Base-by-base conservation (phyloP, 2,329 filamentous ascomycete genomes). In the Clarireedia homoeocarpa region DNA sequence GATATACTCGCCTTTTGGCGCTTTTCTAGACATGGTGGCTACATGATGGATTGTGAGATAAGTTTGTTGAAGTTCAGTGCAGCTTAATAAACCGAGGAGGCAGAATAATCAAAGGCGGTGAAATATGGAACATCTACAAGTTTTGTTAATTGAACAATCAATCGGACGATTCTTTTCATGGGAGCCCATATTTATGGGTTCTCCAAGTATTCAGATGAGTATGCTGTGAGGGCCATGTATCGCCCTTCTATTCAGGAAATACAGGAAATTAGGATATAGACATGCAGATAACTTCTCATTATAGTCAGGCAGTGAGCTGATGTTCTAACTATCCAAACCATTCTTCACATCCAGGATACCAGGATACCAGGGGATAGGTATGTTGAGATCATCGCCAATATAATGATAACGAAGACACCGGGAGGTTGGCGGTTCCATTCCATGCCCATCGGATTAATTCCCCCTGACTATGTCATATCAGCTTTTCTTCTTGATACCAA, bases 1-100 rank as follows among this genome's bases (percentile, higher is more conserved):
- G 61, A 99, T 96, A 71, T 96, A 97, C 73, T 96, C 91, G 73
- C 89, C 89, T 73, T 91, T 95, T 9, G 82, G 79, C 51, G 84
- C 77, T 69, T 91, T 88, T 65, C 86, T 82, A 61, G 88, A 88
- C 88, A 91, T 91, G n/a, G 26, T 67, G 54, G 48, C 54, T 60
- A 61, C 59, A 63, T 63, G 57, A 52, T 17, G 38, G 6, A 6
- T 23, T 23, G 48, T 45, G 24, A 20, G 9, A 47, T 20, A 24
- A 17, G 12, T 23, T 10, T 15, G 52, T 15, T 46, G 40, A 14
- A 15, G 24, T 14, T 14, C 14, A 6, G 24, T 39, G 48, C 27
- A 24, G 20, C 36, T 24, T 39, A 44, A 34, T 30, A 30, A 45
- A 26, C 53, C 27, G 30, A 40, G 10, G 23, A 27, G 39, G 27